Evolutionary conservation across 2,329 filamentous ascomycete genomes (phyloP).

Genomic region (Colletotrichum tamarilloi): DNA sequence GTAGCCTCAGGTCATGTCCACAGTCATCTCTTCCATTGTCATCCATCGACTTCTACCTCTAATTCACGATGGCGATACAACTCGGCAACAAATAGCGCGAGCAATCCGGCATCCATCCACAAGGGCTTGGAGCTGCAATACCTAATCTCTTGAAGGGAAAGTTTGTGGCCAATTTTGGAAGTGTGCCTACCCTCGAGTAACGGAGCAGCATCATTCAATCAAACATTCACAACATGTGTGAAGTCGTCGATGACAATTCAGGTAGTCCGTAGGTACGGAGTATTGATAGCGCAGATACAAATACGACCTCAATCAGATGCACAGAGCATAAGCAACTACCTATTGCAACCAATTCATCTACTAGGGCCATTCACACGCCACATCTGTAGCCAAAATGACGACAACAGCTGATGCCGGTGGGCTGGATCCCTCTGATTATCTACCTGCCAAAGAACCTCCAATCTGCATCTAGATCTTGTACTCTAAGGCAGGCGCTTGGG

Average conservation of each 20-base stretch:
- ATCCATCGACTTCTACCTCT: conserved; percentile 24
- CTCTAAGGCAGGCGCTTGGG: background rate
- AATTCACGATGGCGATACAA: background rate
- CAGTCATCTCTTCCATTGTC: conserved; percentile 23
- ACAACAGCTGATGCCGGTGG: background rate
- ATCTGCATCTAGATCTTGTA: background rate
- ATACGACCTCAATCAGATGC: background rate
- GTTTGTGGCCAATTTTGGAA: no score
- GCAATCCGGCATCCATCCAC: no score
- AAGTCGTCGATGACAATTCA: background rate
- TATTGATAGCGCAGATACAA: no score
- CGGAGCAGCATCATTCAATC: background rate
- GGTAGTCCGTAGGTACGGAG: background rate
- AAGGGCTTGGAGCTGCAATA: no score
- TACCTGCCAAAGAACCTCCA: background rate
- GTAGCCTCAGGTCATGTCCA: conserved; percentile 10
- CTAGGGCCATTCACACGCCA: conserved; percentile 3
- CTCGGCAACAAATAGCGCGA: no score
- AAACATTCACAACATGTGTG: background rate
- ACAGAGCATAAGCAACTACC: background rate
- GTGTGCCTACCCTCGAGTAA: no score
- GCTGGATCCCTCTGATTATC: background rate
- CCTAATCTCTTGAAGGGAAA: no score
- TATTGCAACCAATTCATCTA: background rate
- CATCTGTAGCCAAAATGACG: background rate